A percentile compares a stretch with the other conserved stretches of the same genome.
These are phyloP conservation scores for Cochlearia excelsa DNA, from an alignment of 345 rosid species.

Conservation along the genomic window DNA sequence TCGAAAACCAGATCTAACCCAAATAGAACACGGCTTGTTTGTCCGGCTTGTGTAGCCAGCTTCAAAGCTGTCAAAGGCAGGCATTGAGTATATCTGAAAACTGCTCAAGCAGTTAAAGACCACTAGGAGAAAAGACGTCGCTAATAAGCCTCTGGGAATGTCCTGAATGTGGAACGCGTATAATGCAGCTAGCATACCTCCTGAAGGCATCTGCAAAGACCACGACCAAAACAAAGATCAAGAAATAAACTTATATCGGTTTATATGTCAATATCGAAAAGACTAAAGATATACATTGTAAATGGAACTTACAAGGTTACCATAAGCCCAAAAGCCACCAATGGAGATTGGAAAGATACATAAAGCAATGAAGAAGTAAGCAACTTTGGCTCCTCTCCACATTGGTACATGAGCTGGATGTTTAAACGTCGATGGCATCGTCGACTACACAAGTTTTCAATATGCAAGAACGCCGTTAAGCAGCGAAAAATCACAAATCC, in stretches of 20 bases:
- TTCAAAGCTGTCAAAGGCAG: slow-evolving; percentile 89
- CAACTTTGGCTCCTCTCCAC: slow-evolving; percentile 99
- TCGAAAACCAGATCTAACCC: slow-evolving; percentile 93
- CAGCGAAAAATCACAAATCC: neutral
- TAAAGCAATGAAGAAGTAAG: slow-evolving; percentile 81
- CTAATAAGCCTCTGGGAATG: slow-evolving; percentile 86
- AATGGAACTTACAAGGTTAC: slow-evolving; percentile 69
- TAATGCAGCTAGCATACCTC: slow-evolving; percentile 82
- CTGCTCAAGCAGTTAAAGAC: slow-evolving; percentile 91
- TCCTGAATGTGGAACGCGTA: slow-evolving; percentile 84
- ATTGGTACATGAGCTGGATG: slow-evolving; percentile 97
- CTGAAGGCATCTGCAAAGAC: slow-evolving; percentile 71
- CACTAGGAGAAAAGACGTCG: slow-evolving; percentile 79
- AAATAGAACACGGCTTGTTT: slow-evolving; percentile 89
- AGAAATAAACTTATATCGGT: neutral
- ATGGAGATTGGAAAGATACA: slow-evolving; percentile 87
- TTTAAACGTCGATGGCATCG: slow-evolving; percentile 97
- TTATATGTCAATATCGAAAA: too few species aligned
- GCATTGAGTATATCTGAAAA: slow-evolving; percentile 97
- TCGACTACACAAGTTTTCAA: slow-evolving; percentile 50
- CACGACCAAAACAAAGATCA: neutral
- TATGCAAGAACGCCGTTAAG: neutral
- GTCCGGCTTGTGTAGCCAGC: slow-evolving; percentile 95
- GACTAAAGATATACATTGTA: neutral
- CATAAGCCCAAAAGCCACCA: slow-evolving; percentile 97